These are phyloP conservation scores for Spinellus fusiger DNA, from an alignment of 192 early-diverging fungal species.

Conservation along the genomic window DNA sequence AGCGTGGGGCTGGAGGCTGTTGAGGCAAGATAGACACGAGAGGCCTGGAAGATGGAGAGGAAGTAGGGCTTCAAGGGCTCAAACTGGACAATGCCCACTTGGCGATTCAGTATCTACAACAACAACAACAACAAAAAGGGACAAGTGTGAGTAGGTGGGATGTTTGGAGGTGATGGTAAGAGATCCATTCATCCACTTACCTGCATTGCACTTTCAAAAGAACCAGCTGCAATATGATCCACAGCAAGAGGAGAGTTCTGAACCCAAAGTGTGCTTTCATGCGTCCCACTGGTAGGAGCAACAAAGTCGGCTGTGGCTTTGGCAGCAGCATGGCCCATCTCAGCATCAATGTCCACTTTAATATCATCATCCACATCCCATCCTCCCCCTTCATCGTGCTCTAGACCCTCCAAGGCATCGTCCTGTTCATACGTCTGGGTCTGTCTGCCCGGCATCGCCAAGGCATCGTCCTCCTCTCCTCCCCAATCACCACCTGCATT, in stretches of 20 bases:
- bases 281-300: slow-evolving; percentile 69
- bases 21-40: slow-evolving; percentile 55
- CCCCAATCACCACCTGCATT: slow-evolving; percentile 74
- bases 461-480: slow-evolving; percentile 61
- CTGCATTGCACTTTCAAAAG: slow-evolving; percentile 94
- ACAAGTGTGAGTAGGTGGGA: background rate
- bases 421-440: slow-evolving; percentile 29
- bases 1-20: slow-evolving; percentile 55
- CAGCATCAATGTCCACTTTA: slow-evolving; percentile 58
- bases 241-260: slow-evolving; percentile 82
- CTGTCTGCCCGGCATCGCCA: slow-evolving; percentile 40
- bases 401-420: slow-evolving; percentile 26
- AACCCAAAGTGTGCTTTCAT: slow-evolving; percentile 69
- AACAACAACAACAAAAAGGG: background rate
- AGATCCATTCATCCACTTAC: slow-evolving; percentile 29
- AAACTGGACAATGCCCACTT: slow-evolving; percentile 92
- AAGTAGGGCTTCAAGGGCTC: slow-evolving; percentile 85
- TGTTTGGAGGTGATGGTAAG: background rate
- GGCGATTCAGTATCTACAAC: slow-evolving; percentile 73
- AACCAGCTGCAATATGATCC: slow-evolving; percentile 93
- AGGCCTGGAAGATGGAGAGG: slow-evolving; percentile 75
- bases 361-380: slow-evolving; percentile 87
- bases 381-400: slow-evolving; percentile 60
- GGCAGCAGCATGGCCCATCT: slow-evolving; percentile 49
- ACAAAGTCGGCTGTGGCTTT: slow-evolving; percentile 56